Percentiles rank a stretch among this genome's conserved stretches.
Evolutionary conservation across 176 grass and related monocot genomes (phyloP).

Genomic region (Tillandsia leiboldiana): DNA sequence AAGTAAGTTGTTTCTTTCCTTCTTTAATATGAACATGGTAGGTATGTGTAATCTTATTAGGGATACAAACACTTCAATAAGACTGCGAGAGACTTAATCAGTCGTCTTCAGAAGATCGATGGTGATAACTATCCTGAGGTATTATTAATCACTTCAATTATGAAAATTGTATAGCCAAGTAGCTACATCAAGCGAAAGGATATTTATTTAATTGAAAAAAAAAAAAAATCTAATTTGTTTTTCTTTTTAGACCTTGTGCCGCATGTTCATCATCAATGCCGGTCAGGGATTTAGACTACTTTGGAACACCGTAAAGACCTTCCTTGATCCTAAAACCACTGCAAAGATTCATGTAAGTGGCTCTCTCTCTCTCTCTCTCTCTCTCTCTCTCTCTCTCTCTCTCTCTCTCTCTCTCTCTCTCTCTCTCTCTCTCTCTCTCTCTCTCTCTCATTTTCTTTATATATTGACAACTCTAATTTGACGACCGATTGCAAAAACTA

Average conservation of each 20-base stretch:
- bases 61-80: conserved; percentile 95
- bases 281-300: conserved; percentile 86
- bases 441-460: background rate
- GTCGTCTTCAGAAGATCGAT: conserved; percentile 80
- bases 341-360: conserved; percentile 83
- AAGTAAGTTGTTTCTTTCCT: background rate
- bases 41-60: conserved; percentile 15
- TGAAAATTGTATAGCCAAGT: background rate
- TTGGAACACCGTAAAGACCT: conserved; percentile 95
- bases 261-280: conserved; percentile 98
- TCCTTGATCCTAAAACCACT: conserved; percentile 92
- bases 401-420: background rate
- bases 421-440: too few species aligned
- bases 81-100: conserved; percentile 74
- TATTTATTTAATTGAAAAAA: background rate
- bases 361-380: background rate
- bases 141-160: background rate
- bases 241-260: conserved; percentile 61
- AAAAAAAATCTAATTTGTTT: background rate
- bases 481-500: background rate
- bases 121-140: conserved; percentile 98
- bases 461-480: background rate
- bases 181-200: background rate
- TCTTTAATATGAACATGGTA: background rate
- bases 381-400: too few species aligned